Evolutionary conservation across 345 rosid genomes (phyloP), one percentile per base, ranked within the genome.

Genomic region (Adansonia digitata): DNA sequence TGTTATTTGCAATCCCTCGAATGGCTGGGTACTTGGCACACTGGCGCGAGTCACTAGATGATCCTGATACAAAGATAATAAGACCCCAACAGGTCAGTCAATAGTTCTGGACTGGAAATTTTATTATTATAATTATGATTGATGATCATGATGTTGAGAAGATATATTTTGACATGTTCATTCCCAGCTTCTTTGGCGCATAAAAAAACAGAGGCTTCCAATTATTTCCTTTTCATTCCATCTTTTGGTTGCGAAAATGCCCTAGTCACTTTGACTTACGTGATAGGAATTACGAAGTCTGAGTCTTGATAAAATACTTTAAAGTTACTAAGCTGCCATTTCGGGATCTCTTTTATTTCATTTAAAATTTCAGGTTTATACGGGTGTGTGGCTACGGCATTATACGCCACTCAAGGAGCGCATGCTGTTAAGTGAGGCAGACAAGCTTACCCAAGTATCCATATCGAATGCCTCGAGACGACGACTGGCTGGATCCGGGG

Each of bases 1-100:
- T 95, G 51, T 78, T 95, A 59, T 93, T 95, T 74, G 98, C 99
- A 27, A 89, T 95, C 71, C 97, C 99, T 63, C 90, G 98, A 29
- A 95, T 95, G 99, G 99, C 97, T 81, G 99, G 99, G 35, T 95
- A 91, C 83, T 81, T 95, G 73, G 82, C 99, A 0, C 99, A 95
- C 80, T 95, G 98, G 98, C 77, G 86, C 37, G 99, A 95, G 83
- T 93, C 99, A 18, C 80, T 91, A 68, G 99, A 95, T 90, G 98
- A 93, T 85, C 97, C 94, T 24, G 98, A 95, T 77, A 91, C 99
- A 37, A 95, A 95, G 90, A 89, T 95, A 80, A 93, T 95, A 98
- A 90, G 98, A 81, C 99, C 98, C 35, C 99, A 95, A 69, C 94
- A 95, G 96, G 99, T 89, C 11, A 13, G 71, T 42, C 52, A 6